Evolutionary conservation across 2,329 filamentous ascomycete species (phyloP).

Genomic region (Thyridium curvatum): DNA sequence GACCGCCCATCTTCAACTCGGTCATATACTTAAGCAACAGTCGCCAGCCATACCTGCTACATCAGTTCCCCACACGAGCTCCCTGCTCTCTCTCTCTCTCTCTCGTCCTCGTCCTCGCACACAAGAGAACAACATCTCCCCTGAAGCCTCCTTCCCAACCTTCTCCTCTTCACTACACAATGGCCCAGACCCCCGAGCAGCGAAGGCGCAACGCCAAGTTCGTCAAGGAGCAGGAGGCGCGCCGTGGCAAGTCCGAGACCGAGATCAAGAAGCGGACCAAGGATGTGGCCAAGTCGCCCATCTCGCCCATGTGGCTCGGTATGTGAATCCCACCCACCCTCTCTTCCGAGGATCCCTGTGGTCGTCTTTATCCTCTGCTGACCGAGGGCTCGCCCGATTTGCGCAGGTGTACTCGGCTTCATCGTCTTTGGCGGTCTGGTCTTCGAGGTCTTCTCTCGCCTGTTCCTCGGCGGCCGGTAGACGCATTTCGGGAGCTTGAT

Average conservation of each 20-base stretch:
- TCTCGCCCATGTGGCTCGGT: conserved; percentile 61
- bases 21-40: too few species aligned
- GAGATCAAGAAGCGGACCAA: conserved; percentile 56
- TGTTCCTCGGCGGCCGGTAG: conserved; percentile 24
- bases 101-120: too few species aligned
- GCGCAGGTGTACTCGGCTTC: conserved; percentile 49
- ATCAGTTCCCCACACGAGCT: too few species aligned
- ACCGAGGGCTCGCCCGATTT: neutral
- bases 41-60: too few species aligned
- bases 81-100: too few species aligned
- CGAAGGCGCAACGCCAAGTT: conserved; percentile 76
- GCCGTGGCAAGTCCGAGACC: conserved; percentile 67
- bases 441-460: conserved; percentile 50
- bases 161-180: conserved; percentile 3
- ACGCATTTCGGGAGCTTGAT: too few species aligned
- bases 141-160: too few species aligned
- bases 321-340: too few species aligned
- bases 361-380: neutral
- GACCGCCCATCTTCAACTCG: too few species aligned
- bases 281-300: conserved; percentile 51
- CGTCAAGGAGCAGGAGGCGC: conserved; percentile 63
- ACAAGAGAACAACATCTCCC: too few species aligned
- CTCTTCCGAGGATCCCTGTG: too few species aligned
- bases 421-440: conserved; percentile 55
- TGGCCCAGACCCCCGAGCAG: conserved; percentile 83